Percentiles rank a stretch among this genome's conserved stretches.
Evolutionary conservation across 179 eudicot species (phyloP).

Genomic region (Silene noctiflora): DNA sequence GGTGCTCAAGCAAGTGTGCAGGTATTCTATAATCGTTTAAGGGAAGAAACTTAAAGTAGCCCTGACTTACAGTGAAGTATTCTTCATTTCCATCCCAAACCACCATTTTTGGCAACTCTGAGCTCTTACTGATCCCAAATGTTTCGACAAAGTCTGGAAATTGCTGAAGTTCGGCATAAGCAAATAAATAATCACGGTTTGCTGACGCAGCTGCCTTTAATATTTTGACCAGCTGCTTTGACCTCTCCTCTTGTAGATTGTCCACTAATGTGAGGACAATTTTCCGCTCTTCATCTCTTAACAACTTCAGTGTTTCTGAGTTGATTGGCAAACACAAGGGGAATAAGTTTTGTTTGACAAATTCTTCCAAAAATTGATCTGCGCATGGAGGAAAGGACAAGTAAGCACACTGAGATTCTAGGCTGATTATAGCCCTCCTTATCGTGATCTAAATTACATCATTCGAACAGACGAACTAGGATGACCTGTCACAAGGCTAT

Average conservation of each 20-base stretch:
- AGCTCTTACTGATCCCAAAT: conserved; percentile 56
- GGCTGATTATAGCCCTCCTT: too few relatives aligned
- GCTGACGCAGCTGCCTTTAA: conserved; percentile 96
- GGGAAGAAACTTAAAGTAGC: background rate
- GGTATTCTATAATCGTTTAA: background rate
- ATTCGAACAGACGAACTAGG: background rate
- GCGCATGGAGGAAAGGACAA: conserved; percentile 26
- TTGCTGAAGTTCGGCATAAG: conserved; percentile 71
- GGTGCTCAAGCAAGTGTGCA: background rate
- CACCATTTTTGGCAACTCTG: conserved; percentile 79
- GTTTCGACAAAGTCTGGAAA: conserved; percentile 65
- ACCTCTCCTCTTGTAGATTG: conserved; percentile 54
- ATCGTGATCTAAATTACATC: background rate
- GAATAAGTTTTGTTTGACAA: conserved; percentile 64
- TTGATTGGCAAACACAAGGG: conserved; percentile 76
- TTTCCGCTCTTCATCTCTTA: conserved; percentile 83
- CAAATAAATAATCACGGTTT: conserved; percentile 78
- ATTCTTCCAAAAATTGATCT: conserved; percentile 79
- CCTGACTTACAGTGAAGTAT: conserved; percentile 58
- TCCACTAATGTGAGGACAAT: conserved; percentile 67
- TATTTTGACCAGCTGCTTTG: conserved; percentile 52
- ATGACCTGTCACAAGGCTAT: conserved; percentile 1
- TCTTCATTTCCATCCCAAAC: conserved; percentile 95
- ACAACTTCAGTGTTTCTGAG: conserved; percentile 51
- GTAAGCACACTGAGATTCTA: background rate